Base-by-base conservation (phyloP, 2,329 filamentous ascomycete genomes). In the Fusarium illudens region DNA sequence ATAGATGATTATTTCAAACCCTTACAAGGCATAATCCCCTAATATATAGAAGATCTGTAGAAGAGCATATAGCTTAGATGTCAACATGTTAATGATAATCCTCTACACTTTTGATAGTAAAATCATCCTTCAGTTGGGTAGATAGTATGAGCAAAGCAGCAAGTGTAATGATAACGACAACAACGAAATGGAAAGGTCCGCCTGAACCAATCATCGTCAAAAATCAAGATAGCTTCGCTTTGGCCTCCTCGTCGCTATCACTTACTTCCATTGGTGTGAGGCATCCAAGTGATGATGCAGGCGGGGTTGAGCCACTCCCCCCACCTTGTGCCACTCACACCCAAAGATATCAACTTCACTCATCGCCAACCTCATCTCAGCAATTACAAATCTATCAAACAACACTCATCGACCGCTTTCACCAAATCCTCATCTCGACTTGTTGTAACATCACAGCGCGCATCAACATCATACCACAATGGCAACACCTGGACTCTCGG, bases 401-500 rank as follows among this genome's bases (percentile, higher is more conserved):
- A 12, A 34, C 19, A n/a, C 8, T 10, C 13, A 17, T 3, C 11
- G 0, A 7, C 33, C 34, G 9, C n/a, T 12, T 29, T 11, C 15
- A 3, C n/a, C n/a, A n/a, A 15, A 48, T 11, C 9, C 15, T 7
- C 44, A 37, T 27, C 4, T 6, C 19, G 11, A 17, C 33, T 17
- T 6, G 7, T 17, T 6, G 7, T 19, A 12, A 1, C 22, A 13
- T 4, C 9, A 15, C 49, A 9, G 13, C 3, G 11, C 6, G n/a
- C 5, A 50, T 25, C n/a, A 25, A 11, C 2, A n/a, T n/a, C n/a
- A 9, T 36, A 17, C 17, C 20, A 59, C 3, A 48, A 75, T 74
- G 71, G 46, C 69, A 22, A 57, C 60, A 6, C 50, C 60, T 15
- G 91, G 90, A 59, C 91, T 97, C 60, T 91, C 90, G 15, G 79